Evolutionary conservation across 2,329 filamentous ascomycete species (phyloP), one percentile per base, ranked within the genome.

Genomic region (Fusarium drepaniforme): DNA sequence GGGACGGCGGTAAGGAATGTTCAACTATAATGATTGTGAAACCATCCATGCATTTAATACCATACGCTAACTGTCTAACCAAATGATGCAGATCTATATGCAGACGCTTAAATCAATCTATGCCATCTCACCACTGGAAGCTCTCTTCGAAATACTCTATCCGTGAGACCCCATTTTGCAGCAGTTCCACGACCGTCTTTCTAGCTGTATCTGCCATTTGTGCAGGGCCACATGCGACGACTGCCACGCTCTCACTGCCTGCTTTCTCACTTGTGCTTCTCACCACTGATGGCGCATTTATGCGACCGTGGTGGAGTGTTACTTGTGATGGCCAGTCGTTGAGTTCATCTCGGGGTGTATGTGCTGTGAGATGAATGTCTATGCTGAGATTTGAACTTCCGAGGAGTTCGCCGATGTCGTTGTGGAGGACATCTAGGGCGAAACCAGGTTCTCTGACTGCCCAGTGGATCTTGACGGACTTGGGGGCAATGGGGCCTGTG

Each of bases 191-290:
- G 0, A 85, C 84, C 0, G 84, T 82, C 56, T 71, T 73, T 49
- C 86, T 77, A 4, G 84, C 80, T 35, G 86, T 84, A 67, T 88
- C 86, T 0, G 84, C 84, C 85, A 88, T 85, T 40, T 76, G 80
- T 3, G 81, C 83, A 13, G 86, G 86, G 0, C 86, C 86, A 66
- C 86, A 88, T 0, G 84, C 84, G 15, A 88, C 80, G 1, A 88
- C 80, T 0, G 85, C 86, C 1, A 86, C 51, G 15, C 79, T 80
- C 2, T 79, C 80, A 0, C 68, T 66, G 0, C 71, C 70, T 0
- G 75, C 76, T 1, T 75, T 68, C 5, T 73, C 75, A 2, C 75
- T 78, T 0, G 81, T 77, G 1, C 77, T 74, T 18, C 70, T 67
- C 8, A 87, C 79, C 30, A 85, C 80, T 12, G 70, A 75, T 1